A percentile compares a stretch with the other conserved stretches of the same genome.
These are phyloP conservation scores for Solanum etuberosum DNA, from an alignment of 257 asterid genomes.

Conservation along the genomic window DNA sequence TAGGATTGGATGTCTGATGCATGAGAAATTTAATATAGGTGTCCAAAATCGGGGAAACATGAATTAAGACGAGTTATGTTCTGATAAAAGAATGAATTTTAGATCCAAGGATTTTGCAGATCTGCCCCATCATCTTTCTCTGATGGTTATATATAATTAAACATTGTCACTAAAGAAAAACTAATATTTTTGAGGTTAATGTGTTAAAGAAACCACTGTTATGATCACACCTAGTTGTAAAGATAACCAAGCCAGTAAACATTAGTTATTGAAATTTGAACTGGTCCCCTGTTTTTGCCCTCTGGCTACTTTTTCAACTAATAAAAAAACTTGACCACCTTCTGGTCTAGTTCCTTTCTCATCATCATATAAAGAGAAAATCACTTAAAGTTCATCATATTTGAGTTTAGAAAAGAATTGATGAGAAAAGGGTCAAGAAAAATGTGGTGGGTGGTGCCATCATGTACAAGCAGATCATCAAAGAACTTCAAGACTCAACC, in stretches of 20 bases:
- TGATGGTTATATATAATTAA: not conserved
- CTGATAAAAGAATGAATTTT: not conserved
- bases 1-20: not conserved
- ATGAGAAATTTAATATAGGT: not conserved
- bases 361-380: not conserved
- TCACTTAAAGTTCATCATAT: not conserved
- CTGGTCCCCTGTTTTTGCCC: not conserved
- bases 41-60: not conserved
- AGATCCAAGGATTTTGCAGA: too few relatives aligned
- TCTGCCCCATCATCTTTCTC: not conserved
- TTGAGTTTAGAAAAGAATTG: not conserved
- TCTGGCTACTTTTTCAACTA: constrained; percentile 2
- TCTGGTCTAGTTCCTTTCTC: not conserved
- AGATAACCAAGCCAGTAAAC: not conserved
- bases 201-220: not conserved
- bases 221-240: constrained; percentile 29
- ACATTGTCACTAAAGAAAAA: not conserved
- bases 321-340: not conserved
- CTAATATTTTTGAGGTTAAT: not conserved
- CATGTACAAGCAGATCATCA: constrained; percentile 27
- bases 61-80: not conserved
- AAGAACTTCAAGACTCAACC: constrained; percentile 27
- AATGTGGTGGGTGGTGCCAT: constrained; percentile 46
- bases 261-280: constrained; percentile 2
- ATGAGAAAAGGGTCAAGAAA: constrained; percentile 24